Evolutionary conservation across 163 green algal genomes (phyloP).

Genomic region (Chlamydomonas reinhardtii): DNA sequence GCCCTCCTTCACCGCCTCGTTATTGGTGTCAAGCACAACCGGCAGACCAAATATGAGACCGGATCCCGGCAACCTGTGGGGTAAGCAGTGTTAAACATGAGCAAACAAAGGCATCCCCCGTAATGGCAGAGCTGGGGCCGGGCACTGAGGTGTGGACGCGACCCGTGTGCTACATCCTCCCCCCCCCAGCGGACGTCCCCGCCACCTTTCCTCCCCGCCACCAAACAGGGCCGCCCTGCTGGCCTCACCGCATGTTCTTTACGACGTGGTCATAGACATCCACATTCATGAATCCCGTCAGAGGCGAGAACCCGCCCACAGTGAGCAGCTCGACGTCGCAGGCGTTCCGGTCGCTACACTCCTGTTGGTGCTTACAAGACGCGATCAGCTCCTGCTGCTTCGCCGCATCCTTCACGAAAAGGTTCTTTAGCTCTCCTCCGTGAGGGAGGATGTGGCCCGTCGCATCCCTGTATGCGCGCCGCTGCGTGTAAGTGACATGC

Average conservation of each 20-base stretch:
- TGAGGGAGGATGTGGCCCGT: conserved; percentile 69
- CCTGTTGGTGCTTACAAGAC: conserved; percentile 67
- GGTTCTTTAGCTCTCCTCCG: conserved; percentile 68
- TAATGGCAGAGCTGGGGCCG: too few relatives aligned
- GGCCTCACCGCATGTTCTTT: conserved; percentile 61
- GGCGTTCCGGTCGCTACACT: conserved; percentile 79
- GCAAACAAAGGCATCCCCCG: too few relatives aligned
- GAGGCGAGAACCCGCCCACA: conserved; percentile 79
- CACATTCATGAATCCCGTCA: conserved; percentile 81
- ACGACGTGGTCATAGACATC: conserved; percentile 77
- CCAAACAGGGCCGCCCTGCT: too few relatives aligned
- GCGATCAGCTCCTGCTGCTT: conserved; percentile 57
- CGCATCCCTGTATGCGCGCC: conserved; percentile 48
- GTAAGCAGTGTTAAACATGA: too few relatives aligned
- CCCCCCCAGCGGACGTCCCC: neutral
- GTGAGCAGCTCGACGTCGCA: conserved; percentile 85
- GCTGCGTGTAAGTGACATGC: neutral
- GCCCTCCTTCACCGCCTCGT: conserved; percentile 68
- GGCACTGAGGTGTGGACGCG: too few relatives aligned
- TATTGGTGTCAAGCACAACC: conserved; percentile 80
- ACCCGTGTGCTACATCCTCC: too few relatives aligned
- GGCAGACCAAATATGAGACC: conserved; percentile 78
- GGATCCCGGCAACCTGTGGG: too few relatives aligned
- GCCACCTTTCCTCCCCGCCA: too few relatives aligned
- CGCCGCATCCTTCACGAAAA: conserved; percentile 59